phyloP scores from a whole-genome alignment of 139 green algal genomes.

The Chlorella sp. region DNA sequence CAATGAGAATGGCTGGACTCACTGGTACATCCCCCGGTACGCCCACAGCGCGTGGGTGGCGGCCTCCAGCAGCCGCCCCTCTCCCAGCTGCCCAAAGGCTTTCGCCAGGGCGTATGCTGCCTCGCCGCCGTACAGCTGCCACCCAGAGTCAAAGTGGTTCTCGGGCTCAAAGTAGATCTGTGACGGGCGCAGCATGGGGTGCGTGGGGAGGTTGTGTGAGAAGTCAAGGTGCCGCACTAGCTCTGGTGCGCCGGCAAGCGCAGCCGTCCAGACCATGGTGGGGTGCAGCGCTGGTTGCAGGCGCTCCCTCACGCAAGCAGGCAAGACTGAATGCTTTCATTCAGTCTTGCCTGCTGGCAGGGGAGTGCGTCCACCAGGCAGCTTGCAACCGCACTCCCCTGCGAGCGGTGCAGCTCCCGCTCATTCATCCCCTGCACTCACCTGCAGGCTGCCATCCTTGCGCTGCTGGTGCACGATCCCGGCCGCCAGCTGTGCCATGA shows the following conservation, averaged over 20 bases:
- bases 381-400: neutral
- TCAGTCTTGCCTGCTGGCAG: too few species aligned
- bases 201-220: too few species aligned
- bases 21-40: neutral
- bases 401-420: too few species aligned
- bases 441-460: neutral
- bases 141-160: neutral
- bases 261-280: too few species aligned
- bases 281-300: too few species aligned
- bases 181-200: too few species aligned
- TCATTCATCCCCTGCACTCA: neutral
- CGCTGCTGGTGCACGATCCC: conserved; percentile 22
- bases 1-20: neutral
- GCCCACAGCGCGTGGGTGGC: neutral
- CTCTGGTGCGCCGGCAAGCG: too few species aligned
- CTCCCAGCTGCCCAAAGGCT: neutral
- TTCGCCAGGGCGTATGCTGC: neutral
- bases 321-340: too few species aligned
- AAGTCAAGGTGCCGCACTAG: too few species aligned
- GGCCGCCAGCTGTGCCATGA: conserved; percentile 3
- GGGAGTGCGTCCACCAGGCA: neutral
- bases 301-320: too few species aligned
- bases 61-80: neutral
- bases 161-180: conserved; percentile 7
- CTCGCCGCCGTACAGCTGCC: conserved; percentile 20